Percentiles rank a stretch among this genome's conserved stretches.
Conservation (phyloP, 768 basidiomycete species). For the Holtermanniella nyarrowii region DNA sequence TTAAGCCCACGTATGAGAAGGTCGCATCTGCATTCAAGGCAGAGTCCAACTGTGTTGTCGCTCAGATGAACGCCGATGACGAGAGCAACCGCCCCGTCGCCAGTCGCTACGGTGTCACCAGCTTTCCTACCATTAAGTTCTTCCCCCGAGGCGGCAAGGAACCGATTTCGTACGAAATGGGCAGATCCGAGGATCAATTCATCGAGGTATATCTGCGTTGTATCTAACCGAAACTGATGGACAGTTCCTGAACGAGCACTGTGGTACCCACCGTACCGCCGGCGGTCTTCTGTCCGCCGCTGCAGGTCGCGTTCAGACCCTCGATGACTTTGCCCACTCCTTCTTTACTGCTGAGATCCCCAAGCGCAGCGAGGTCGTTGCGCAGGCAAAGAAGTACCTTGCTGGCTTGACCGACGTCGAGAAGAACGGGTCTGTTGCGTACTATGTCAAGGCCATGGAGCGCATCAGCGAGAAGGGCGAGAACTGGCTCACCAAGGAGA, state of each 20-base stretch:
- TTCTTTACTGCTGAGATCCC: slow-evolving; percentile 57
- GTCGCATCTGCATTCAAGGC: slow-evolving; percentile 67
- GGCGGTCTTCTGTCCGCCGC: slow-evolving; percentile 67
- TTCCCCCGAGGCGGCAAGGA: slow-evolving; percentile 60
- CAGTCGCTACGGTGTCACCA: slow-evolving; percentile 57
- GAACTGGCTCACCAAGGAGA: slow-evolving; percentile 75
- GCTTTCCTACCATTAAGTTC: slow-evolving; percentile 93
- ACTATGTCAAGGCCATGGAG: slow-evolving; percentile 86
- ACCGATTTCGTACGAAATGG: slow-evolving; percentile 58
- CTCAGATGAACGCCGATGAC: slow-evolving; percentile 83
- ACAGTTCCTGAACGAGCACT: slow-evolving; percentile 44
- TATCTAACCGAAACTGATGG: neutral
- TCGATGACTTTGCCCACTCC: slow-evolving; percentile 66
- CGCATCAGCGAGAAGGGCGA: slow-evolving; percentile 63
- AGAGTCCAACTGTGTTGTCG: slow-evolving; percentile 73
- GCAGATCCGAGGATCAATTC: slow-evolving; percentile 47
- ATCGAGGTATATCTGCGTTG: slow-evolving; percentile 24
- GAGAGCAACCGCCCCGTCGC: slow-evolving; percentile 64
- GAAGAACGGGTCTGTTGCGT: slow-evolving; percentile 45
- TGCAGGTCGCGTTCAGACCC: slow-evolving; percentile 66
- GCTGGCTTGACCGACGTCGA: slow-evolving; percentile 38
- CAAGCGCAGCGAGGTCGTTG: slow-evolving; percentile 53
- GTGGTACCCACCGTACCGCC: slow-evolving; percentile 70
- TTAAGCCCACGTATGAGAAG: slow-evolving; percentile 80
- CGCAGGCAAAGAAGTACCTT: slow-evolving; percentile 49